Evolutionary conservation across 2,329 filamentous ascomycete genomes (phyloP), one percentile per base, ranked within the genome.

Genomic region (Diplodia corticola): DNA sequence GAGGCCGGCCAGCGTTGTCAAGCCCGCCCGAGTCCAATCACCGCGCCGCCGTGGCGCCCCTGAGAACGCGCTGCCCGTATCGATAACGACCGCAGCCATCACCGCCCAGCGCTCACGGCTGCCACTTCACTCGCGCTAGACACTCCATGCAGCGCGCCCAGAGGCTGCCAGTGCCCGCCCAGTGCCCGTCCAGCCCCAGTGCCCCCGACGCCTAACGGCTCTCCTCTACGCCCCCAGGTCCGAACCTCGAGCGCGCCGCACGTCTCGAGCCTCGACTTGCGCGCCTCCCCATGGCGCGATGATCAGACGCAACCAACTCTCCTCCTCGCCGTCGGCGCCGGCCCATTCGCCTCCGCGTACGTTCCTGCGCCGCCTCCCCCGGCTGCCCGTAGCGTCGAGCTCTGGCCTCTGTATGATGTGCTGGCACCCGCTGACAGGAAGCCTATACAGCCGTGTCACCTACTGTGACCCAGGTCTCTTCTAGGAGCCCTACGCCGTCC

Each of bases 281-380:
- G 57, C 50, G 50, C 63, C 28, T 64, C 64, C 68, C 67, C 70
- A 73, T 73, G 70, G 69, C 70, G 70, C 65, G 65, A 77, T 76
- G 74, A 75, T 76, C 67, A 74, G 72, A 70, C 73, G 75, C 71
- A 74, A 64, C 69, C 74, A 74, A 67, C 71, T 70, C 68, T 76
- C 74, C 69, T 74, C 75, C 70, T 88, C 87, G 70, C 88, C 87
- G 77, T 84, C 86, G 72, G 85, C 86, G 78, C 83, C 83, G 79
- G 81, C 83, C 70, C 81, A 83, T 73, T 80, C 84, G 71, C 84
- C 85, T 77, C 80, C 83, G 73, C 83, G 87, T 89, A 88, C 76
- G 87, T 89, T 70, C 69, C 53, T 61, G 48, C 51, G 51, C 59
- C 40, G 48, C 24, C 40, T 55, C 67, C 28, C 53, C 44, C 57